Evolutionary conservation across 2,329 filamentous ascomycete species (phyloP), one percentile per base, ranked within the genome.

Genomic region (Pseudogymnoascus sp.): DNA sequence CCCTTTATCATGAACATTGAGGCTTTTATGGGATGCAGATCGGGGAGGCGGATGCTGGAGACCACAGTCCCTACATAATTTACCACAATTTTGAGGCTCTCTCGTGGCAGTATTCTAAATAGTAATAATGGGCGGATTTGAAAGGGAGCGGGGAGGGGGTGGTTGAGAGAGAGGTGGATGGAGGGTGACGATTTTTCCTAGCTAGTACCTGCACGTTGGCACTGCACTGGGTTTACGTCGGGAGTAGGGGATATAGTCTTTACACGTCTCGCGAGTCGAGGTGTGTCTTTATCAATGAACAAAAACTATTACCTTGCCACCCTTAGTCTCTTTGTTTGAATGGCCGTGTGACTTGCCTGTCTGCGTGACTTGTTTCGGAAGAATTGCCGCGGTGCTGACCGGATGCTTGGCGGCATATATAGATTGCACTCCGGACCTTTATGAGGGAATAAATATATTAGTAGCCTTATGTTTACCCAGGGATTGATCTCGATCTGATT

Each of bases 31-130:
- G 47, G 20, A 35, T 33, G 28, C 5, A 12, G 18, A 54, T 54
- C 28, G 47, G 47, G 28, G 39, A 25, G 39, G 47, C 47, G 28
- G 47, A 54, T 54, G 33, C 47, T 54, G 28, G n/a, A 54, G 47
- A 35, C 47, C 47, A 54, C 47, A 54, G 47, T 54, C 47, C 47
- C 47, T 54, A 54, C 47, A 54, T 54, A 54, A 54, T 35, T 18
- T 33, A 54, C 47, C 28, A 54, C 28, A 54, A 18, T 54, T 33
- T 33, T 54, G 47, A 54, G 47, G 47, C 47, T 54, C 47, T 54
- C 47, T 33, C 28, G 47, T 54, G 47, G 47, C 47, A 54, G 47
- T 54, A 54, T 54, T 54, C 28, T 54, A 28, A 54, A 14, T 54
- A 54, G 47, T 54, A 54, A 54, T 54, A 54, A 54, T 20, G 47